phyloP scores from a whole-genome alignment of 1,139 yeast species.

The Debaryomyces sp. region DNA sequence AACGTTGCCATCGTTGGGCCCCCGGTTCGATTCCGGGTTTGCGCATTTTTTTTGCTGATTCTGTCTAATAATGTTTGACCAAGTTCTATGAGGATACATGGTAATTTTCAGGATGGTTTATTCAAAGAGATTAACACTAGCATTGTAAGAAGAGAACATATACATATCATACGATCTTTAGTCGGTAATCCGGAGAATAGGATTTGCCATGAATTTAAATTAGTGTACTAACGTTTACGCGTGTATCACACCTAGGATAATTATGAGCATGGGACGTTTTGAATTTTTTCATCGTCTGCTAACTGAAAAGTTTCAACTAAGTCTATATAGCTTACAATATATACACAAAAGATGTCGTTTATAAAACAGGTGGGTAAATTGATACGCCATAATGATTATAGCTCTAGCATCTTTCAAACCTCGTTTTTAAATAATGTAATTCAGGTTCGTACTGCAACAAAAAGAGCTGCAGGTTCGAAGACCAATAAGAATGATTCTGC shows the following conservation, averaged over 20 bases:
- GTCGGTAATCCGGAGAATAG: too few relatives aligned
- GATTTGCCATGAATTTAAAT: too few relatives aligned
- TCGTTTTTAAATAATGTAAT: conserved; percentile 8
- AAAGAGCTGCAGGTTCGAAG: conserved; percentile 91
- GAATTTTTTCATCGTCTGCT: conserved; percentile 5
- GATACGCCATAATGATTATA: not conserved
- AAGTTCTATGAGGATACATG: too few relatives aligned
- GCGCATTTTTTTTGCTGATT: conserved; percentile 15
- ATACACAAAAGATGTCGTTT: conserved; percentile 5
- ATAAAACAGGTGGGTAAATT: conserved; percentile 2
- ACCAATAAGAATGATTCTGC: conserved; percentile 94
- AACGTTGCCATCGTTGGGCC: conserved; percentile 10
- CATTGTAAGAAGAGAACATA: not conserved
- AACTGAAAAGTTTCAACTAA: not conserved
- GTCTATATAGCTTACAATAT: not conserved
- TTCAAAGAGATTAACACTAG: not conserved
- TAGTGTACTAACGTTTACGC: conserved; percentile 3
- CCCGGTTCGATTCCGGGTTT: conserved; percentile 24
- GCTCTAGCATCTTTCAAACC: not conserved
- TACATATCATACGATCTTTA: too few relatives aligned
- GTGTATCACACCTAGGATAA: not conserved
- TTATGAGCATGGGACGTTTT: conserved; percentile 5
- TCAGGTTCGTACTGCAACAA: conserved; percentile 87
- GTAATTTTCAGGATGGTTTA: not conserved
- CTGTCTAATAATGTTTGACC: too few relatives aligned